Evolutionary conservation across 441 rosid species (phyloP).

Genomic region (Biscutella laevigata): DNA sequence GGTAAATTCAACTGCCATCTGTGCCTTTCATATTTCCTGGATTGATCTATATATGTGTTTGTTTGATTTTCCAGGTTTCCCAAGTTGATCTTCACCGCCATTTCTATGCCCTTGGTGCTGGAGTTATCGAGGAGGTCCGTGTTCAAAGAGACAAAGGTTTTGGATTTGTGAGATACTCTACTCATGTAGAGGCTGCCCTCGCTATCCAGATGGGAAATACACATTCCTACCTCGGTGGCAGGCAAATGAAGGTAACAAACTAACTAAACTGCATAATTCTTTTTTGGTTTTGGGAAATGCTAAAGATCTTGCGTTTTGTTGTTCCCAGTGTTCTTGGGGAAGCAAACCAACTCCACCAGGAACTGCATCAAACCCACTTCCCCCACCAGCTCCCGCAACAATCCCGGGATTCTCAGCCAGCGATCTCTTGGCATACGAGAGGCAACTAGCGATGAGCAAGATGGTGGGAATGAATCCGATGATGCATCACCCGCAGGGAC

Average conservation of each 20-base stretch:
- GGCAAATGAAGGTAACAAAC: conserved; percentile 71
- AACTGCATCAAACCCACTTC: conserved; percentile 83
- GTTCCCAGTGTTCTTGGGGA: conserved; percentile 77
- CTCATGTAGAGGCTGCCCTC: conserved; percentile 36
- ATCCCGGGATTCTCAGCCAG: conserved; percentile 47
- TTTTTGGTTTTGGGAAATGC: background rate
- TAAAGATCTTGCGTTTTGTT: background rate
- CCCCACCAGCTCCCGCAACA: conserved; percentile 65
- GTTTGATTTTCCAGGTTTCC: conserved; percentile 22
- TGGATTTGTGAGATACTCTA: conserved; percentile 40
- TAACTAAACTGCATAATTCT: background rate
- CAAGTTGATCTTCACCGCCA: conserved; percentile 39
- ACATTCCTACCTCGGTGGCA: conserved; percentile 69
- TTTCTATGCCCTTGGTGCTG: conserved; percentile 39
- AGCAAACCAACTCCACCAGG: conserved; percentile 84
- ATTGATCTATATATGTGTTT: background rate
- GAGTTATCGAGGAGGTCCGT: conserved; percentile 40
- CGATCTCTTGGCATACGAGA: conserved; percentile 47
- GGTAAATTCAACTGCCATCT: conserved; percentile 45
- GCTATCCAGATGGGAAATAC: conserved; percentile 55
- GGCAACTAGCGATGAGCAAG: conserved; percentile 63
- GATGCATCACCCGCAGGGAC: conserved; percentile 54
- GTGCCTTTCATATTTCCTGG: conserved; percentile 11
- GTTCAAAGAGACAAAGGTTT: conserved; percentile 44
- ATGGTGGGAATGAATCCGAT: conserved; percentile 46